Evolutionary conservation across 176 grass and related monocot species (phyloP).

Genomic region (Metroxylon sagu): DNA sequence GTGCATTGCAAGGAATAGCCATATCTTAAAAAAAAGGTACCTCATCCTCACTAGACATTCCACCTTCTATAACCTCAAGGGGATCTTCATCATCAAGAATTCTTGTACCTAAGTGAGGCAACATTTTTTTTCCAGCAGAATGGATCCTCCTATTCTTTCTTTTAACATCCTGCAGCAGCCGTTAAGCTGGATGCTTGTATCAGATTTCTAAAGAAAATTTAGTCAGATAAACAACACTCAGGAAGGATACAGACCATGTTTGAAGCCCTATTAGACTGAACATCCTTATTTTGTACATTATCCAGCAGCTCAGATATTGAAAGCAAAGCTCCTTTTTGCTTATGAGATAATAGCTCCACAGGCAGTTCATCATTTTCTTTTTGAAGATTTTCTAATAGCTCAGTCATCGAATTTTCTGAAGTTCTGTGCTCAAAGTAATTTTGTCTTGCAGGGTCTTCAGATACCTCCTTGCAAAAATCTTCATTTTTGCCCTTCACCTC

Average conservation of each 20-base stretch:
- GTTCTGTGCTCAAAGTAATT: constrained; percentile 13
- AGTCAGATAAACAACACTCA: constrained; percentile 1
- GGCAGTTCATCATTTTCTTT: constrained; percentile 37
- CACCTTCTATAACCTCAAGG: constrained; percentile 47
- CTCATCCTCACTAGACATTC: constrained; percentile 72
- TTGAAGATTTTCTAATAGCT: constrained; percentile 30
- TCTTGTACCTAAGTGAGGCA: constrained; percentile 37
- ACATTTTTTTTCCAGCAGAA: constrained; percentile 34
- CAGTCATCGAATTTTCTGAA: constrained; percentile 24
- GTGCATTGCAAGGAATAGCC: constrained; percentile 1
- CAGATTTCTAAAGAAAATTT: constrained; percentile 19
- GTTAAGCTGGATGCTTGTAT: constrained; percentile 9
- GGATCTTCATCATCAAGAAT: constrained; percentile 46
- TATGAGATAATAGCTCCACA: constrained; percentile 20
- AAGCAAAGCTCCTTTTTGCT: constrained; percentile 32
- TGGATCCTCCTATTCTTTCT: constrained; percentile 29
- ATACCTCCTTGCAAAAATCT: constrained; percentile 10
- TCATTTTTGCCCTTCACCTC: constrained; percentile 29
- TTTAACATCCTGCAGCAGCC: constrained; percentile 22
- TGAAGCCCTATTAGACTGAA: constrained; percentile 25
- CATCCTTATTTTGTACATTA: constrained; percentile 58
- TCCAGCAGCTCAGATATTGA: constrained; percentile 85
- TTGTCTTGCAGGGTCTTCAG: constrained; percentile 20
- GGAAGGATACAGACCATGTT: constrained; percentile 35
- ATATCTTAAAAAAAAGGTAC: constrained; percentile 24